Base-by-base conservation (phyloP, 140 eudicot genomes). In the Flaveria floridana region DNA sequence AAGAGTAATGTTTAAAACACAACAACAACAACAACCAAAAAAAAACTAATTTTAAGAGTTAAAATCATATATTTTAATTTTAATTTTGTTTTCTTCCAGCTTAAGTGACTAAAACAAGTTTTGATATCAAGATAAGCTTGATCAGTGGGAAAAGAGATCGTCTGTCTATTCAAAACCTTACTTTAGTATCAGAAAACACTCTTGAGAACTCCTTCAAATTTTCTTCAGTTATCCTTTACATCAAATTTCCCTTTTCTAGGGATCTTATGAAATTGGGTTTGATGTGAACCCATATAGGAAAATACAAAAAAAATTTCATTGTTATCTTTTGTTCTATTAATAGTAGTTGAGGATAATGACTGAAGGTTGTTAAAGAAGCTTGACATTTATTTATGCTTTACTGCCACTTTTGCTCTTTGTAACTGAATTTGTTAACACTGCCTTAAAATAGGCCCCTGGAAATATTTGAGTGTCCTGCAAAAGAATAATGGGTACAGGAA, bases 401-500 rank as follows among this genome's bases (percentile, higher is more conserved):
- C 75, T 28, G 75, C 70, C 28, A 42, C 75, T 76, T 68, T 37
- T 64, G 47, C 48, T 68, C 1, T 11, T 25, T 18, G 58, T 34
- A 79, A 79, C 74, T 37, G 68, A 79, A 72, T 64, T 41, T 7
- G 74, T 79, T 37, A 52, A 50, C 39, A 51, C 14, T 6, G 55
- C 30, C 15, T 42, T 61, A 47, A 14, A 57, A 72, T 75, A 82
- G 89, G 79, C 82, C 42, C 65, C 52, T 41, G 46, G 8, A 53
- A 46, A 58, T 67, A 53, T 63, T 76, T 80, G 82, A 87, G n/a
- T 37, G 57, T 76, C 72, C 81, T 44, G 68, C 65, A 55, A 74
- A 79, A 77, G 68, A 65, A 61, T 67, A 76, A 87, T 88, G 96
- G 90, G 90, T 78, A 58, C 81, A 71, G 41, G 28, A 23, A 64